Base-by-base conservation (phyloP, 345 rosid genomes). In the Erucastrum elatum region DNA sequence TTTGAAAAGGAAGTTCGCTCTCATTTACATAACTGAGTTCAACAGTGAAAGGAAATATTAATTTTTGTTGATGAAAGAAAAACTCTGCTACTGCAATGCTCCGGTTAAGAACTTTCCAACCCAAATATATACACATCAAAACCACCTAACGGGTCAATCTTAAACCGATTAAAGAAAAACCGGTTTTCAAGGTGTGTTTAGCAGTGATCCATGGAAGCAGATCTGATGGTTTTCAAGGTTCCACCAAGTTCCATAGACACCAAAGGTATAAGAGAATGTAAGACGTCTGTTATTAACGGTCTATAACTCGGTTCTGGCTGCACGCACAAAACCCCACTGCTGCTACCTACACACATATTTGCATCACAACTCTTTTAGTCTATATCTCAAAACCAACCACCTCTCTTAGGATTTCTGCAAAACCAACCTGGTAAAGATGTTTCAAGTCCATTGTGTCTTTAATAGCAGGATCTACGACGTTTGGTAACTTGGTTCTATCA, bases 221-320 rank as follows among this genome's bases (percentile, higher is more conserved):
- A 44, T 33, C 66, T 75, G 27, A 69, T 68, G 74, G 56, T 65
- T 16, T 44, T 64, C 82, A 95, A 83, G 2, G 97, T 95, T 33
- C 99, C 99, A 35, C 99, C 98, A 26, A 90, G 93, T 81, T 91
- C 96, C 56, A 49, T 49, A 2, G 56, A 6, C n/a, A 49, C 56
- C 56, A 49, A 49, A 49, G 56, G 56, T 49, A 49, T 76, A 12
- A 95, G 93, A 59, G 99, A 93, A 75, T 95, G 96, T 77, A 95
- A 80, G 4, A 95, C 96, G 66, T 95, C 99, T 0, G 90, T 87
- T 33, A 95, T 93, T 70, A 95, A 84, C 0, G 99, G 99, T 0
- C 99, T 89, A 64, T 95, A 95, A 64, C 93, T 85, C 13, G 98
- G 97, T 75, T 95, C 98, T 3, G 98, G 92, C 81, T 95, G 99